Evolutionary conservation across 2,329 filamentous ascomycete genomes (phyloP), one percentile per base, ranked within the genome.

Genomic region (Exophiala lecanii-corni): DNA sequence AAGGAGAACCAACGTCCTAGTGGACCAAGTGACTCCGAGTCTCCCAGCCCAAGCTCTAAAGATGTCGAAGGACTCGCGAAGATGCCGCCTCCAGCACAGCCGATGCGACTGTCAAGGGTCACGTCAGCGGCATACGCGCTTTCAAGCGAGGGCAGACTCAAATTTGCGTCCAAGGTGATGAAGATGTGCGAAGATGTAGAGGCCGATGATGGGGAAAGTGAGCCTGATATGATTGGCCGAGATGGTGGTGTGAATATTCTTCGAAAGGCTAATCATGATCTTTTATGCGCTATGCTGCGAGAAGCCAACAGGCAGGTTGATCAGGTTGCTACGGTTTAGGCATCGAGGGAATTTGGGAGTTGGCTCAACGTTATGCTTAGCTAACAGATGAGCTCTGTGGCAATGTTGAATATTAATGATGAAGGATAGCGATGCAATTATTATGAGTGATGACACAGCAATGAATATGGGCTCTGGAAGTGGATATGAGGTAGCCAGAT

Each of bases 21-120:
- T 12, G 7, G 12, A 12, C 7, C 6, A 12, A 26, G 12, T 26
- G 12, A 7, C 7, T 26, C 23, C 12, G 23, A 26, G 12, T n/a
- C n/a, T 28, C 25, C 25, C 25, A n/a, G 25, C 25, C 7, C 7
- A 33, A 7, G 7, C 7, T 33, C 36, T 9, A 25, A 18, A 17
- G 12, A 32, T 13, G 10, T 13, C 5, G 34, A 5, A n/a, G 23
- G 12, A 6, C 7, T 7, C 6, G 12, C 7, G 6, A 12, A 19
- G 7, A 17, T n/a, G 9, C 9, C 37, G 4, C 28, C 17, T 5
- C 25, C 36, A 9, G 40, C 36, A 26, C 25, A 42, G n/a, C 49
- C 50, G 13, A 39, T 55, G 38, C 47, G 41, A 20, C 36, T 56
- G 15, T 51, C 49, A 2, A 47, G 41, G 20, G 48, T 56, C 7